Base-by-base conservation (phyloP, 2,329 filamentous ascomycete genomes). In the Fusarium anthophilum region DNA sequence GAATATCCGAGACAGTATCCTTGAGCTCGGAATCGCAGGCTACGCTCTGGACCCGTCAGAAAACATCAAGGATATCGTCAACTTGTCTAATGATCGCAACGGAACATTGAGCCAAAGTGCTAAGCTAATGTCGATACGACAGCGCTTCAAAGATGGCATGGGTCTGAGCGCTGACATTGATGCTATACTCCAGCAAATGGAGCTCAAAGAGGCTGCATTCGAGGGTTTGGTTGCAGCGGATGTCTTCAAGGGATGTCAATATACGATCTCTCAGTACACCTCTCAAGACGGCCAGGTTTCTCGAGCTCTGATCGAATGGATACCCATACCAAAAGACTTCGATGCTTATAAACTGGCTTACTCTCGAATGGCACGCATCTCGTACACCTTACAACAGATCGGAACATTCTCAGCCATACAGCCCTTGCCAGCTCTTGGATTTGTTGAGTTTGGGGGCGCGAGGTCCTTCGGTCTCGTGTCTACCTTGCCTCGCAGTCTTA, bases 401-500 rank as follows among this genome's bases (percentile, higher is more conserved):
- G 12, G 17, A 3, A 7, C 35, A 3, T 6, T 63, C 0, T 55
- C 63, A 3, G n/a, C 28, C 0, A 14, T 66, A 7, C 58, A 48
- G 13, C 35, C 51, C 1, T 11, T 43, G 2, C 41, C 58, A 2
- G 38, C 59, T 14, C 47, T 66, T 14, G 63, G 59, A 1, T 56
- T 66, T 5, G 13, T 66, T 3, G 59, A 66, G 24, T 64, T 47
- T 6, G 14, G 32, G 2, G 12, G 41, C 11, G 63, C 63, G 5
- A 55, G 28, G 3, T 50, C 50, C 0, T 66, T 66, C 8, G 63
- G 63, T 0, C 30, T 66, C 3, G 63, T 63, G 0, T 63, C 41
- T 0, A 22, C 8, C 0, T 11, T 66, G 10, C 58, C 47, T 12
- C 15, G 2, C 5, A 30, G 3, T 2, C 4, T 37, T 2, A 48